phyloP scores from a whole-genome alignment of 805 yeast genomes.

The Candida stauntonica region DNA sequence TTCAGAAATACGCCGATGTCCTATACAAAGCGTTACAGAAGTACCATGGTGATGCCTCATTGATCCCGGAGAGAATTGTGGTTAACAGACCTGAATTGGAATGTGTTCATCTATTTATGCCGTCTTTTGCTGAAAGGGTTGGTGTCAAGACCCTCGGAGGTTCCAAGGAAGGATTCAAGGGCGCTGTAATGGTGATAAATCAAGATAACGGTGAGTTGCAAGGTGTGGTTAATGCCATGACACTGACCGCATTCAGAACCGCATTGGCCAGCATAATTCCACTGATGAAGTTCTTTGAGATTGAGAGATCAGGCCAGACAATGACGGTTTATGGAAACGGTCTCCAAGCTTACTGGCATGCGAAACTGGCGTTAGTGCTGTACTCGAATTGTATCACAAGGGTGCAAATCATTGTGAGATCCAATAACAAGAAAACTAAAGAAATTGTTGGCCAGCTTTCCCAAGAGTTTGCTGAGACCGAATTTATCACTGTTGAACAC shows the following conservation, averaged over 20 bases:
- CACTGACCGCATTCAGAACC: constrained; percentile 63
- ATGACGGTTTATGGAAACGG: constrained; percentile 56
- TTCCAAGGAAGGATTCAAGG: constrained; percentile 55
- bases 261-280: constrained; percentile 54
- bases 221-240: constrained; percentile 54
- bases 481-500: constrained; percentile 24
- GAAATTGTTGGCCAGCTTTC: constrained; percentile 26
- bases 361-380: constrained; percentile 36
- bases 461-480: constrained; percentile 28
- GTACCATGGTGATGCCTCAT: constrained; percentile 39
- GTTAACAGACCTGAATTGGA: constrained; percentile 32
- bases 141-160: constrained; percentile 62
- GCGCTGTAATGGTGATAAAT: constrained; percentile 48
- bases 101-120: constrained; percentile 58
- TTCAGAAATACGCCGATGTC: constrained; percentile 34
- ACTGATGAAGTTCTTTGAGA: constrained; percentile 34
- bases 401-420: constrained; percentile 45
- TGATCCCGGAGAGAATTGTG: constrained; percentile 54
- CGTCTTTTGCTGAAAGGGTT: constrained; percentile 50
- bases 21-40: constrained; percentile 35
- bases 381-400: constrained; percentile 34
- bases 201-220: constrained; percentile 44
- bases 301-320: constrained; percentile 19
- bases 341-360: constrained; percentile 63
- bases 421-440: constrained; percentile 34